phyloP scores from a whole-genome alignment of 768 basidiomycete species.

The Leccinum subgranulosum region DNA sequence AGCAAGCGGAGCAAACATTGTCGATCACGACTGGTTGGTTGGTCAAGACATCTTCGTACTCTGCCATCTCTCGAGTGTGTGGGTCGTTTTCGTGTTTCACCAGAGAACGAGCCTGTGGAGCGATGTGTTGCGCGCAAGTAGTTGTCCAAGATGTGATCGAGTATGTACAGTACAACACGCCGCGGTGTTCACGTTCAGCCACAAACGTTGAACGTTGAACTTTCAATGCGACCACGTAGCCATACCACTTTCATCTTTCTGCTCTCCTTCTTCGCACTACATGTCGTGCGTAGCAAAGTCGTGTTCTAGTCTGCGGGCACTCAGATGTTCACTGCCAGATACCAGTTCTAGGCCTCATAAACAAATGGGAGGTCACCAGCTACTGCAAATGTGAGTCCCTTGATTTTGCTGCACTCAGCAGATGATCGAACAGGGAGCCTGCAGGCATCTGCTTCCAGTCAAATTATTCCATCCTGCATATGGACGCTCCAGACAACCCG shows the following conservation, averaged over 20 bases:
- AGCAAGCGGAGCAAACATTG: conserved; percentile 60
- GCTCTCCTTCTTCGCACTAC: conserved; percentile 14
- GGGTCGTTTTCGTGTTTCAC: conserved; percentile 6
- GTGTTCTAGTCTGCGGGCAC: neutral
- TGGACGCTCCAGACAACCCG: conserved; percentile 79
- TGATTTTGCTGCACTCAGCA: neutral
- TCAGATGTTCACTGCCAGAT: conserved; percentile 29
- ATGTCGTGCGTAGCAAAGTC: conserved; percentile 26
- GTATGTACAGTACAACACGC: neutral
- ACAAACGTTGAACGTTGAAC: conserved; percentile 10
- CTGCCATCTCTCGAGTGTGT: conserved; percentile 53
- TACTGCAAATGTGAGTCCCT: conserved; percentile 77
- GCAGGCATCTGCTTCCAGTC: conserved; percentile 88
- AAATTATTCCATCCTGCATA: conserved; percentile 81
- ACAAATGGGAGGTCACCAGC: conserved; percentile 87
- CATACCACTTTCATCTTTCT: conserved; percentile 13
- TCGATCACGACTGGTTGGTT: conserved; percentile 99
- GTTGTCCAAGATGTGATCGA: neutral
- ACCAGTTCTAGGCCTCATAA: conserved; percentile 43
- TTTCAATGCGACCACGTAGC: conserved; percentile 16
- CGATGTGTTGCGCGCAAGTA: conserved; percentile 5
- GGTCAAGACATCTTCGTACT: conserved; percentile 91
- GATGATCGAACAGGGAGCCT: conserved; percentile 6
- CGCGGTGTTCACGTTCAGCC: conserved; percentile 15
- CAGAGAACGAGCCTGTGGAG: neutral